A percentile compares a stretch with the other conserved stretches of the same genome.
Evolutionary conservation across 2,329 filamentous ascomycete genomes (phyloP).

Genomic region (Sclerotinia spermophila): DNA sequence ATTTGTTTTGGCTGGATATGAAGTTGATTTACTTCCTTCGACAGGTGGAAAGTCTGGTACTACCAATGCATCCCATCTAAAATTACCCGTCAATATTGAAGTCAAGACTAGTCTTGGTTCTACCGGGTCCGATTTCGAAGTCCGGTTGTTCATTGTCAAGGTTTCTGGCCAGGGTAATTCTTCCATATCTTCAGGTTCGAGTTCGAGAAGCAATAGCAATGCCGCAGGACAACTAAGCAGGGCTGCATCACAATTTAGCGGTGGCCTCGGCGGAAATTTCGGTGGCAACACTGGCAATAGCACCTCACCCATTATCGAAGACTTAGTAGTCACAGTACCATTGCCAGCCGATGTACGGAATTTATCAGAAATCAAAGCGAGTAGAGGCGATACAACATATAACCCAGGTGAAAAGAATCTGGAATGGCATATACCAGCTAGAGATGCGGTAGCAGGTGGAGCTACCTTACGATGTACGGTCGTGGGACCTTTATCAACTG

Average conservation of each 20-base stretch:
- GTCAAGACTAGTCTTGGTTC: constrained; percentile 76
- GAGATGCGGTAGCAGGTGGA: constrained; percentile 67
- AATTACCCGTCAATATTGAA: constrained; percentile 77
- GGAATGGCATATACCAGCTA: constrained; percentile 79
- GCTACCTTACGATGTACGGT: constrained; percentile 79
- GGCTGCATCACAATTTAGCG: constrained; percentile 47
- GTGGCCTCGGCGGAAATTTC: constrained; percentile 36
- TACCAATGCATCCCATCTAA: constrained; percentile 57
- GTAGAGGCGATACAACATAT: constrained; percentile 79
- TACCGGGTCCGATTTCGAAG: constrained; percentile 81
- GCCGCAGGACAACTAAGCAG: constrained; percentile 38
- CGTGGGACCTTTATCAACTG: constrained; percentile 57
- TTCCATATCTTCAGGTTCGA: constrained; percentile 39
- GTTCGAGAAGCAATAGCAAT: constrained; percentile 38
- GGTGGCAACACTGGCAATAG: constrained; percentile 45
- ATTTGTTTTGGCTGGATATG: constrained; percentile 91
- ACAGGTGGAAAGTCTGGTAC: constrained; percentile 54
- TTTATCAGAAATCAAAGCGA: constrained; percentile 75
- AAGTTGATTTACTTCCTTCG: constrained; percentile 82
- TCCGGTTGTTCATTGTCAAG: constrained; percentile 68
- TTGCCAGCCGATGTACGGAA: constrained; percentile 77
- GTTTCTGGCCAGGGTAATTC: constrained; percentile 50
- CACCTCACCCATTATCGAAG: constrained; percentile 59
- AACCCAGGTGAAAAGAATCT: constrained; percentile 67
- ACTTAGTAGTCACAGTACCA: constrained; percentile 73